These are phyloP conservation scores for Centaurea solstitialis DNA, from an alignment of 129 eudicot species.

Conservation along the genomic window DNA sequence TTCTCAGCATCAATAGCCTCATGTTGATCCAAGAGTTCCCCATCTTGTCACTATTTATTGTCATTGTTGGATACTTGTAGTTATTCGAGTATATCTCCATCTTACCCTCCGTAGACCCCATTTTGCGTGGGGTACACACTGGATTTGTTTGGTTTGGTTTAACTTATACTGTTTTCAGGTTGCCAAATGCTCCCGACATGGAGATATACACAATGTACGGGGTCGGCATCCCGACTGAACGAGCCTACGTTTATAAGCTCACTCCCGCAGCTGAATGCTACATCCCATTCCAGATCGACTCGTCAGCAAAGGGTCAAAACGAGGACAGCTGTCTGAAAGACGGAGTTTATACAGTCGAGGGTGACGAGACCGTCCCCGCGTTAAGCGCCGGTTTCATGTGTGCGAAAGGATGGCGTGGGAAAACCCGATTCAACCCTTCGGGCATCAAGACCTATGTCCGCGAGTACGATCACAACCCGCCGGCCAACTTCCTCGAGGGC, in stretches of 20 bases:
- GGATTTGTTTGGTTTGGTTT: background rate
- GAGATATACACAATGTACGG: constrained; percentile 90
- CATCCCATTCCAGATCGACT: constrained; percentile 86
- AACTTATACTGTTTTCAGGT: constrained; percentile 42
- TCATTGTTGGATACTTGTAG: background rate
- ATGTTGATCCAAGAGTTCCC: no score
- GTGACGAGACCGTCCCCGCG: constrained; percentile 93
- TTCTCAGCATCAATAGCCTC: background rate
- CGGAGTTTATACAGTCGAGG: constrained; percentile 78
- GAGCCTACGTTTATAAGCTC: constrained; percentile 76
- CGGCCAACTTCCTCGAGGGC: constrained; percentile 82
- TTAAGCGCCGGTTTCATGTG: constrained; percentile 95
- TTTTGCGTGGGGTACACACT: no score
- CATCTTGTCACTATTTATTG: no score
- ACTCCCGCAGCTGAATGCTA: constrained; percentile 73
- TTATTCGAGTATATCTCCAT: background rate
- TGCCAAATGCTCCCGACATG: constrained; percentile 98
- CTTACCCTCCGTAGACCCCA: no score
- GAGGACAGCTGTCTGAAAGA: constrained; percentile 54
- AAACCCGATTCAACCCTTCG: constrained; percentile 88
- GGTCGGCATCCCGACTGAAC: constrained; percentile 87
- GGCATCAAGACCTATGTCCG: constrained; percentile 67
- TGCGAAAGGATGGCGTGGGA: constrained; percentile 99
- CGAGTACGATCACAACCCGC: constrained; percentile 94
- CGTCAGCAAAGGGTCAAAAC: constrained; percentile 64